Base-by-base conservation (phyloP, 2,329 filamentous ascomycete species). In the Zasmidium angulare region DNA sequence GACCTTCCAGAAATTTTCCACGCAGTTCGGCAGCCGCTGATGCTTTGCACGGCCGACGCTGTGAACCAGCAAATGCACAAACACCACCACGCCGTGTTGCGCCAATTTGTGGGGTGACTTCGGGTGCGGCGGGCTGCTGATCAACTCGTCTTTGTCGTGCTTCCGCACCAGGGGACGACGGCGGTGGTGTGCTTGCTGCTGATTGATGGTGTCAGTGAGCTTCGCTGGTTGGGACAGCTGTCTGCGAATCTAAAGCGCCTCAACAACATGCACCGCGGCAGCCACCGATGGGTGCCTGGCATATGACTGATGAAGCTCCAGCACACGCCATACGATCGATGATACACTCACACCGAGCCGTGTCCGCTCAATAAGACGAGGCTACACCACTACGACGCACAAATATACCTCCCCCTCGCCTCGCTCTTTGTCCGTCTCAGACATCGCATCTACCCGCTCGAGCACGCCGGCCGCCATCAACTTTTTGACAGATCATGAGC, bases 1-100 rank as follows among this genome's bases (percentile, higher is more conserved):
- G 29, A 40, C 21, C 50, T 52, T 52, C 50, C 31, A 52, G 50
- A 52, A 52, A 2, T 40, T 43, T 52, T 52, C 50, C 50, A 52
- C 29, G 50, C 50, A 52, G 24, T 26, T 36, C 26, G 31, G 50
- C 50, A 52, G 26, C 26, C n/a, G 14, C 7, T 3, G 6, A 43
- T 14, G n/a, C 36, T 43, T 43, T 43, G 36, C 7, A 14, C 36
- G n/a, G 36, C 29, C 12, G 36, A 43, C 6, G 36, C 6, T 6
- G 4, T 29, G 26, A 11, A 29, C 36, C 14, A 43, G n/a, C 36
- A 17, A 17, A 7, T 3, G 3, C 36, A 43, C 36, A 43, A 11
- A 43, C 36, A 43, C 14, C 36, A 9, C 6, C 14, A 43, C 36
- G 14, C 36, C 36, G 6, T 14, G 7, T 14, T 10, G 4, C 11